Base-by-base conservation (phyloP, 2,329 filamentous ascomycete species). In the Colletotrichum australisinense region DNA sequence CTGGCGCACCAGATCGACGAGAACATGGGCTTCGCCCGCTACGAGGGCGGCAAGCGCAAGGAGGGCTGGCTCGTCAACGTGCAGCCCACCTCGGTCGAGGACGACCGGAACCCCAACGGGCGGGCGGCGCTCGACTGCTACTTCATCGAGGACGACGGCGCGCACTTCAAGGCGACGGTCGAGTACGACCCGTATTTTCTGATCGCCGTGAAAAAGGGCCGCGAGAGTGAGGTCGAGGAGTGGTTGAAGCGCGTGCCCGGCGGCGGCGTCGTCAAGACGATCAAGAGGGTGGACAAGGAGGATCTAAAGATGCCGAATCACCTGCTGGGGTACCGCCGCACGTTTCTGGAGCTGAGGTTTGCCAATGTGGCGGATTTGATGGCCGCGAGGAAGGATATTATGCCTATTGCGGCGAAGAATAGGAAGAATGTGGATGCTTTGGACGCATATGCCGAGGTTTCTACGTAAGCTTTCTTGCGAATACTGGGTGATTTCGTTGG, bases 121-220 rank as follows among this genome's bases (percentile, higher is more conserved):
- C 92, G 95, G 76, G 93, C 97, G 1, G 97, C 94, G 9, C 91
- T 99, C 69, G 97, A 99, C 84, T 98, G 95, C 84, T 99, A 98
- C 86, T 99, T 99, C 84, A 93, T 99, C 73, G 94, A 95, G 78
- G 94, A 96, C 72, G 94, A 97, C 78, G 90, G 94, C 16, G 91
- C 92, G 62, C 96, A 93, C 5, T 99, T 99, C 88, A 99, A 99
- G 82, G 95, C 97, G 12, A 98, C 95, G 0, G 86, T 99, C 76
- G 95, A 98, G 84, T 98, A 98, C 82, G 95, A 98, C 78, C 97
- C 97, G 0, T 99, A 99, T 85, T 98, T 99, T 78, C 84, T 99
- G 73, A 91, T 99, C 66, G 96, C 95, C 0, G 94, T 95, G 65
- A 97, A 95, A 83, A 94, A 93, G 79, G 94, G 95, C 8, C 92